These are phyloP conservation scores for Wickerhamiella nectarea DNA, from an alignment of 805 yeast genomes.

Conservation along the genomic window DNA sequence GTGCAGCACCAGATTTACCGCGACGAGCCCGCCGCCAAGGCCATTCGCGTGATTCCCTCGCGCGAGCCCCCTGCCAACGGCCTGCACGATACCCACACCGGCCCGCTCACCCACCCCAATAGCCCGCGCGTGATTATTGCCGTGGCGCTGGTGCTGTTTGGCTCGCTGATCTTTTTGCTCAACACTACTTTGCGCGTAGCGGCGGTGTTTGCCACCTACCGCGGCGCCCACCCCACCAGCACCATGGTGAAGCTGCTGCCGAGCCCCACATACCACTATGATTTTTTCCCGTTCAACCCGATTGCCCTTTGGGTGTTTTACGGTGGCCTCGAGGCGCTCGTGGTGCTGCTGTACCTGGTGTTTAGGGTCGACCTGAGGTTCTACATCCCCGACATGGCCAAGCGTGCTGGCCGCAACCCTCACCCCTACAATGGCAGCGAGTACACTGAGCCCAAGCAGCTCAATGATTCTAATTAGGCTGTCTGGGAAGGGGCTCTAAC, in stretches of 20 bases:
- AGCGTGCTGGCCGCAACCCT: constrained; percentile 10
- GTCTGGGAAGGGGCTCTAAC: too few species aligned
- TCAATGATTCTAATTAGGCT: constrained; percentile 9
- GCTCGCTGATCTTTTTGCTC: constrained; percentile 18
- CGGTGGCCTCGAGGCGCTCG: constrained; percentile 52
- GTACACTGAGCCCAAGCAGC: constrained; percentile 13
- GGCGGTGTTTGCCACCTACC: constrained; percentile 20
- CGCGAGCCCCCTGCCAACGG: constrained; percentile 31
- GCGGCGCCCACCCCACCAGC: constrained; percentile 13
- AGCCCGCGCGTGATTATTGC: constrained; percentile 31
- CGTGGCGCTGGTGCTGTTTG: constrained; percentile 23
- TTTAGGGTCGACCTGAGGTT: constrained; percentile 64
- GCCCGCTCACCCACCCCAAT: constrained; percentile 27
- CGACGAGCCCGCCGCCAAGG: constrained; percentile 35
- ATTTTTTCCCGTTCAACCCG: constrained; percentile 37
- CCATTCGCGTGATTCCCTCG: constrained; percentile 49
- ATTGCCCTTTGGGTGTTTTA: constrained; percentile 53
- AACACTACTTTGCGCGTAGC: constrained; percentile 26
- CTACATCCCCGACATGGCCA: constrained; percentile 51
- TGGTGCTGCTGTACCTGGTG: constrained; percentile 42
- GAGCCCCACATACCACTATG: constrained; percentile 11
- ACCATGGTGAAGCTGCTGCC: constrained; percentile 4
- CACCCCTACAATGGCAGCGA: constrained; percentile 11
- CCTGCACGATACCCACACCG: constrained; percentile 39
- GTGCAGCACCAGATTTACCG: constrained; percentile 29